Evolutionary conservation across 108 stramenopile genomes (phyloP).

Genomic region (Skeletonema potamos): DNA sequence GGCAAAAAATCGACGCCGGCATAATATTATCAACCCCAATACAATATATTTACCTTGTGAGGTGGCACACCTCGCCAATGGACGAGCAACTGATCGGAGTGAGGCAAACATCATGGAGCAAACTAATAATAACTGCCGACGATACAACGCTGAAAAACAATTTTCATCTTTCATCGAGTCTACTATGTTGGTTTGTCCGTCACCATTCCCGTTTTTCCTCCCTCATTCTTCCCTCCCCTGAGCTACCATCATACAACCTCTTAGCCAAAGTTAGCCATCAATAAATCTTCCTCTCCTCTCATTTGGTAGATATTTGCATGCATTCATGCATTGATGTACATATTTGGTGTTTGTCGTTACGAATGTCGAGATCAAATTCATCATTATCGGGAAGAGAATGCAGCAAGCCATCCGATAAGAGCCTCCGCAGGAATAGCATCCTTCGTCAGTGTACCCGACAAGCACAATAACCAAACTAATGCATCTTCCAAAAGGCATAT

Average conservation of each 20-base stretch:
- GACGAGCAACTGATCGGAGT: conserved; percentile 35
- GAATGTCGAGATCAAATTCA: too few species aligned
- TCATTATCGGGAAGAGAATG: not conserved
- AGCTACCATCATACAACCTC: too few species aligned
- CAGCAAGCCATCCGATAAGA: not conserved
- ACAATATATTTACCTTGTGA: conserved; percentile 22
- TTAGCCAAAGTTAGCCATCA: too few species aligned
- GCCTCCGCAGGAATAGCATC: too few species aligned
- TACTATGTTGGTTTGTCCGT: not conserved
- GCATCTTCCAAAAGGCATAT: conserved; percentile 26
- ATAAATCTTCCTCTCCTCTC: too few species aligned
- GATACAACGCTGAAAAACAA: not conserved
- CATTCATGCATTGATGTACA: too few species aligned
- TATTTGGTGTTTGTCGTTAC: too few species aligned
- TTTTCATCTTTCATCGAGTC: not conserved
- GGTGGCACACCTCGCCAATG: conserved; percentile 32
- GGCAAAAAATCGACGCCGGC: not conserved
- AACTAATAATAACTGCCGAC: not conserved
- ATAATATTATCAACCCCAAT: not conserved
- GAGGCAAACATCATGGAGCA: conserved; percentile 27
- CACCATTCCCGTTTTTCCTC: not conserved
- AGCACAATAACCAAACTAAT: not conserved
- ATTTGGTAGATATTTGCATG: too few species aligned
- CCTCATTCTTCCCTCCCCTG: not conserved
- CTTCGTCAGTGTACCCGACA: too few species aligned